Conservation (phyloP, 2,329 filamentous ascomycete species). For the Pseudofabraea citricarpa region DNA sequence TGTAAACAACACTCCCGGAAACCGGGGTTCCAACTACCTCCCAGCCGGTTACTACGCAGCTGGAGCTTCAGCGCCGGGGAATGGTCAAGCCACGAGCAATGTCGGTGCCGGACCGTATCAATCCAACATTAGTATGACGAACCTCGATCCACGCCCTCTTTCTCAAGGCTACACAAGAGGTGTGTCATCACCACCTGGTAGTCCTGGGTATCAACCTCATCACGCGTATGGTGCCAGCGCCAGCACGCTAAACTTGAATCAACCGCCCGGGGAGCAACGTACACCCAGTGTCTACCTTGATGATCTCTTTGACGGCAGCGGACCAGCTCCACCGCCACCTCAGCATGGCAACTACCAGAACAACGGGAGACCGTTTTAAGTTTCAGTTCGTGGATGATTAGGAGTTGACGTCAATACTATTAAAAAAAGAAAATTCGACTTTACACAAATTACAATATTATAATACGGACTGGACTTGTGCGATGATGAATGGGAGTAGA, state of each 20-base stretch:
- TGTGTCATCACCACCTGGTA: constrained; percentile 58
- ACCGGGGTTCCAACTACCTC: constrained; percentile 74
- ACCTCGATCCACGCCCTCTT: constrained; percentile 24
- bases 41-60: constrained; percentile 89
- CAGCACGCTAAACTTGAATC: constrained; percentile 61
- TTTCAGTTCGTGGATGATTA: too few relatives aligned
- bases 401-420: too few relatives aligned
- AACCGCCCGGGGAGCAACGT: constrained; percentile 55
- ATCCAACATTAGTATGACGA: constrained; percentile 24
- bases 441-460: too few relatives aligned
- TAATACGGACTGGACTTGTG: too few relatives aligned
- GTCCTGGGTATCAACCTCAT: constrained; percentile 45
- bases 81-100: too few relatives aligned
- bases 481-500: too few relatives aligned
- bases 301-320: constrained; percentile 67
- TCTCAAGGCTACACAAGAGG: constrained; percentile 45
- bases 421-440: too few relatives aligned
- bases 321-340: background rate
- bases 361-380: too few relatives aligned
- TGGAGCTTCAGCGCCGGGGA: constrained; percentile 34
- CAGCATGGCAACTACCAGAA: too few relatives aligned
- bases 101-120: constrained; percentile 28
- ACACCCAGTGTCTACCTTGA: constrained; percentile 88
- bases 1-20: constrained; percentile 43
- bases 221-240: constrained; percentile 39